phyloP scores from a whole-genome alignment of 352 stramenopile genomes.

The Phytophthora cryptogea region DNA sequence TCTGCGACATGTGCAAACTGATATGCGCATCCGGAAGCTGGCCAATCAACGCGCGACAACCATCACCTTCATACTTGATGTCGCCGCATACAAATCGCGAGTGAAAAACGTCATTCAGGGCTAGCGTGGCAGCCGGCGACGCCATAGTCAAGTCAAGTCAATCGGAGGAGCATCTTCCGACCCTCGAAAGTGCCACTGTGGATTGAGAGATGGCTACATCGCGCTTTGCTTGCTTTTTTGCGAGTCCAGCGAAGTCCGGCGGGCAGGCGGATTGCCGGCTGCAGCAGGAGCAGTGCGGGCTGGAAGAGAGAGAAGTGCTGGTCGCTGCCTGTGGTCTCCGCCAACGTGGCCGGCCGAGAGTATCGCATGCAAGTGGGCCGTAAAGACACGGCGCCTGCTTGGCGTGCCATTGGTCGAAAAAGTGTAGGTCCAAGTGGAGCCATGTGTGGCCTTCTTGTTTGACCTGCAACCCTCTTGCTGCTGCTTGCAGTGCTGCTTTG shows the following conservation, averaged over 20 bases:
- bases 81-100: constrained; percentile 7
- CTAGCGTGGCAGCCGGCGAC: constrained; percentile 12
- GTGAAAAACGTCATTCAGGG: constrained; percentile 32
- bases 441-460: too few species aligned
- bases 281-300: too few species aligned
- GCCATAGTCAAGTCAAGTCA: constrained; percentile 30
- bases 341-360: too few species aligned
- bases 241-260: constrained; percentile 13
- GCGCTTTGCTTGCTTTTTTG: constrained; percentile 3
- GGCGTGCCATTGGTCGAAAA: constrained; percentile 2
- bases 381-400: constrained; percentile 18
- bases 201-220: constrained; percentile 24
- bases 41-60: constrained; percentile 9
- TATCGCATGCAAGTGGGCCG: background rate
- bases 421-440: constrained; percentile 22
- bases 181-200: constrained; percentile 16
- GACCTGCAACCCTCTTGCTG: background rate
- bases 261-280: background rate
- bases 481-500: background rate
- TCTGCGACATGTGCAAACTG: constrained; percentile 30
- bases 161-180: constrained; percentile 34
- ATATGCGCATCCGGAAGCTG: constrained; percentile 6
- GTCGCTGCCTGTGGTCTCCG: too few species aligned
- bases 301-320: too few species aligned
- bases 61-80: constrained; percentile 26